Conservation (phyloP, 2,329 filamentous ascomycete genomes). For the Dryadomyces quercus-mongolicae region DNA sequence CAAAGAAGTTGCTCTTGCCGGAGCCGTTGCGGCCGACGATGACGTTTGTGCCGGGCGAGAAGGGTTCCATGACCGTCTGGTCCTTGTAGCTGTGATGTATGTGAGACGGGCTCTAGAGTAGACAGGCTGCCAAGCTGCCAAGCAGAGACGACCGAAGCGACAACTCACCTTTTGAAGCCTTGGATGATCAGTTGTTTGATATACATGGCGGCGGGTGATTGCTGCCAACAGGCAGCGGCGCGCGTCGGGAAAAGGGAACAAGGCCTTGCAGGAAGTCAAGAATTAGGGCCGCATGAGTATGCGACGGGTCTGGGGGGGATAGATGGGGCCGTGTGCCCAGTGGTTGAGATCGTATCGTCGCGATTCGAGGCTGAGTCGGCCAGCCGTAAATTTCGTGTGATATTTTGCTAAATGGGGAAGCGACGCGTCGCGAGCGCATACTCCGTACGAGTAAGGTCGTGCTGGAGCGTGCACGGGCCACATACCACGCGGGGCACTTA, state of each 20-base stretch:
- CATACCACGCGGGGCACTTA: conserved; percentile 7
- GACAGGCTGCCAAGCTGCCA: not conserved
- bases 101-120: conserved; percentile 11
- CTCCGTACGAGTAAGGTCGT: conserved; percentile 1
- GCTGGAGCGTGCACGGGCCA: conserved; percentile 9
- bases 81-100: conserved; percentile 75
- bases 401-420: conserved; percentile 8
- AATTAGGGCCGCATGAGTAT: not conserved
- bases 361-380: not conserved
- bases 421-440: conserved; percentile 12
- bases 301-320: not conserved
- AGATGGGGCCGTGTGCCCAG: not conserved
- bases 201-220: conserved; percentile 53
- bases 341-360: not conserved
- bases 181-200: conserved; percentile 99
- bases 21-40: conserved; percentile 98
- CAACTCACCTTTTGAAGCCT: conserved; percentile 80
- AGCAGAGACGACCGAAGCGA: not conserved
- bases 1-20: conserved; percentile 99
- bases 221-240: conserved; percentile 17
- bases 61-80: conserved; percentile 96
- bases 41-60: conserved; percentile 94
- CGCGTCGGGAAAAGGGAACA: not conserved
- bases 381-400: not conserved
- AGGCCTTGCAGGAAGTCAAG: not conserved